Conservation (phyloP, 1,284 basidiomycete genomes). For the Cryptococcus neoformans region DNA sequence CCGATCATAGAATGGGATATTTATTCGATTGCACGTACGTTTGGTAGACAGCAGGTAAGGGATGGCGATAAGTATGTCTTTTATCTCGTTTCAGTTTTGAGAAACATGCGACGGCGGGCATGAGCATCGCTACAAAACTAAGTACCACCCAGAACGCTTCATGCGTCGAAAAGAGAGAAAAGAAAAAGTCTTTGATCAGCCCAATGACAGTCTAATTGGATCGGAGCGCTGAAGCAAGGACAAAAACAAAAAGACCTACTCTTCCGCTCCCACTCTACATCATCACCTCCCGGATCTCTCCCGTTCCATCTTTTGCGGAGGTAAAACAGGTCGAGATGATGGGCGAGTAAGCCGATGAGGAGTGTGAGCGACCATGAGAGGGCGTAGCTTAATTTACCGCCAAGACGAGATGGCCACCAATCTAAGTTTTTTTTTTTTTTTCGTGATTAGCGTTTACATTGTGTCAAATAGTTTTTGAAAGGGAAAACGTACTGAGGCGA, state of each 20-base stretch:
- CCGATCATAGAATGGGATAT: slow-evolving; percentile 51
- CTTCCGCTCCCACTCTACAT: slow-evolving; percentile 58
- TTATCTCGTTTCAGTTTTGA: slow-evolving; percentile 49
- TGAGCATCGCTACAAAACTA: slow-evolving; percentile 57
- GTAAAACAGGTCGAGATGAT: slow-evolving; percentile 51
- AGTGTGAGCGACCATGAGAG: slow-evolving; percentile 54
- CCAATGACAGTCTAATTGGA: not conserved
- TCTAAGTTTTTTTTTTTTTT: slow-evolving; percentile 15
- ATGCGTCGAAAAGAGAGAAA: not conserved
- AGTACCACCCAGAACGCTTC: slow-evolving; percentile 55
- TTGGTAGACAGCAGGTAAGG: slow-evolving; percentile 29
- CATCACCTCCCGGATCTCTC: slow-evolving; percentile 24
- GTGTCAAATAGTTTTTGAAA: too few species aligned
- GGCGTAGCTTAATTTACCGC: slow-evolving; percentile 53
- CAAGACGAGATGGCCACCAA: slow-evolving; percentile 51
- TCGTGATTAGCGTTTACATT: too few species aligned
- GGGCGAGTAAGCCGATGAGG: slow-evolving; percentile 50
- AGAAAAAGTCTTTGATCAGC: not conserved
- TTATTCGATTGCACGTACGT: slow-evolving; percentile 36
- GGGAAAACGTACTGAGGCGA: slow-evolving; percentile 35
- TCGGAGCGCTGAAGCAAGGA: too few species aligned
- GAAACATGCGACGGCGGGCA: slow-evolving; percentile 54
- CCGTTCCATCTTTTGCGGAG: slow-evolving; percentile 28
- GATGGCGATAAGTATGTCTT: slow-evolving; percentile 42
- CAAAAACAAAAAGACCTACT: slow-evolving; percentile 36